Evolutionary conservation across 148 eudicot species (phyloP), one percentile per base, ranked within the genome.

Genomic region (Persicaria maculosa): DNA sequence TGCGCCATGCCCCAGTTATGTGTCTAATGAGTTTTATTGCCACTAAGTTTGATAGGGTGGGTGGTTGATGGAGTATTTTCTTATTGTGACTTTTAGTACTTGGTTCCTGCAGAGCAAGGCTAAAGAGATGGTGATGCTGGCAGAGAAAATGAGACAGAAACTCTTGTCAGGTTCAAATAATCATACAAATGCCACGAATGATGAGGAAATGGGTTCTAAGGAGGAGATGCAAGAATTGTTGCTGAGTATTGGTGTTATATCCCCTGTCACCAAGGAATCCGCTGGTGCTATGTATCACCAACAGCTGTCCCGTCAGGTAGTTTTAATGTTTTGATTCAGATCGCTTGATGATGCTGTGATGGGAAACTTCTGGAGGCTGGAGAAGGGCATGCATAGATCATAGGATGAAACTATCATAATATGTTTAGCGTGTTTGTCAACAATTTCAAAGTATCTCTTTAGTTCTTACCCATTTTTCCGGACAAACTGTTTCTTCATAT

Each of bases 251-350:
- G 98, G 98, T 83, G 90, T 95, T 77, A 91, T 86, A 73, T 92
- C 98, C n/a, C 98, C 98, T 6, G 98, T 95, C 72, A 95, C 98
- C 58, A 95, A 95, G 78, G 96, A 92, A 81, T 87, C 98, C 52
- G 98, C 98, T 16, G 98, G 98, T 71, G 98, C 98, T 54, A 85
- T 95, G 75, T 95, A 95, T 82, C 98, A 95, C 79, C 98, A 95
- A 76, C 97, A 95, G 73, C 82, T 95, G 77, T 92, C 98, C 64
- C 97, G 98, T 74, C 98, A 95, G 98, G 98, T 94, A 81, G 75
- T 80, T 68, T 44, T 74, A 62, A 62, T 44, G 40, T 25, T 25
- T 62, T 4, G 15, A 1, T 16, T 62, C 68, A 4, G 4, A 12
- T 31, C n/a, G 68, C 68, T 11, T 62, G 6, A 11, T 10, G n/a